Percentiles rank a stretch among this genome's conserved stretches.
These are phyloP conservation scores for Aspergillus ellipticus DNA, from an alignment of 495 filamentous ascomycete genomes.

Conservation along the genomic window DNA sequence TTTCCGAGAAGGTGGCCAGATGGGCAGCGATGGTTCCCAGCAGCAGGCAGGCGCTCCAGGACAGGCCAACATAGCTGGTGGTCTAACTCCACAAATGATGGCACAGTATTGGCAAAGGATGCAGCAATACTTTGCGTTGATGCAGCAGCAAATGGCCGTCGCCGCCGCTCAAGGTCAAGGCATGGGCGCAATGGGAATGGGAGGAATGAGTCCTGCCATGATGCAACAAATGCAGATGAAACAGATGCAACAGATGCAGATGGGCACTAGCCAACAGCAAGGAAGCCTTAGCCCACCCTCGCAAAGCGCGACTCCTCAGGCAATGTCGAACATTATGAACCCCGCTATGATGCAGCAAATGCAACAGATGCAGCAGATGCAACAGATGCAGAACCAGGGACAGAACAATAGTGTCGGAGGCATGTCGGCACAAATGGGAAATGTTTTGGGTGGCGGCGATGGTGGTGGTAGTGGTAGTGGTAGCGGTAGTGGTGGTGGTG, in stretches of 20 bases:
- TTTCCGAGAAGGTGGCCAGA: slow-evolving; percentile 54
- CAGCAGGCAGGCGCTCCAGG: slow-evolving; percentile 43
- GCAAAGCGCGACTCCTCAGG: slow-evolving; percentile 38
- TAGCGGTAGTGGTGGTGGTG: slow-evolving; percentile 5
- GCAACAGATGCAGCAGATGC: slow-evolving; percentile 60
- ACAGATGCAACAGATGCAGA: slow-evolving; percentile 69
- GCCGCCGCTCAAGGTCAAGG: slow-evolving; percentile 37
- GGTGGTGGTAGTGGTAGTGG: slow-evolving; percentile 12
- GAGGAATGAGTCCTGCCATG: slow-evolving; percentile 73
- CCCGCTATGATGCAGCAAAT: slow-evolving; percentile 74
- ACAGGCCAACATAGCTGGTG: slow-evolving; percentile 44
- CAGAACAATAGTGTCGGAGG: slow-evolving; percentile 21
- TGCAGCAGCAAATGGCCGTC: slow-evolving; percentile 74
- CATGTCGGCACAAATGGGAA: slow-evolving; percentile 18
- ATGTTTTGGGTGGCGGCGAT: slow-evolving; percentile 2
- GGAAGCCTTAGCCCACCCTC: slow-evolving; percentile 47
- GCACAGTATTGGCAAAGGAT: slow-evolving; percentile 96
- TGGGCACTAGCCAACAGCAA: slow-evolving; percentile 46
- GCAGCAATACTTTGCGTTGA: slow-evolving; percentile 92
- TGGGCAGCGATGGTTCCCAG: slow-evolving; percentile 41
- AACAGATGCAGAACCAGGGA: slow-evolving; percentile 52
- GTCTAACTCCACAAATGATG: slow-evolving; percentile 94
- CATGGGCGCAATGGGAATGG: slow-evolving; percentile 61
- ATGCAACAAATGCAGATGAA: slow-evolving; percentile 83
- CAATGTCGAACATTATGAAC: slow-evolving; percentile 53